A percentile compares a stretch with the other conserved stretches of the same genome.
phyloP scores from a whole-genome alignment of 257 asterid genomes.

The Dorcoceras hygrometricum region DNA sequence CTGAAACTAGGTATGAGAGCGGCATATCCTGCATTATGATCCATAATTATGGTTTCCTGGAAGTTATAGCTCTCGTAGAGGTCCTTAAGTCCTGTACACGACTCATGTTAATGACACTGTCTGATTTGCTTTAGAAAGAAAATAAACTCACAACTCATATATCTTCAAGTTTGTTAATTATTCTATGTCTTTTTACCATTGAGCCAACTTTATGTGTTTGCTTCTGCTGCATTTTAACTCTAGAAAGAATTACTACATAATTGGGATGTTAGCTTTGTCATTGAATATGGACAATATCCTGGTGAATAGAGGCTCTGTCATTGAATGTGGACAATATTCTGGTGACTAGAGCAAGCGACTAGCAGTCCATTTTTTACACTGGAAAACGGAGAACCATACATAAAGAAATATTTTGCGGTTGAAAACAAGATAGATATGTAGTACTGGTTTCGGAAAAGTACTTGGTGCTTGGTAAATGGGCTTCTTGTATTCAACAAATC shows the following conservation, averaged over 20 bases:
- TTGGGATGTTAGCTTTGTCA: neutral
- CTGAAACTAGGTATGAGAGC: slow-evolving; percentile 53
- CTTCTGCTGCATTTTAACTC: neutral
- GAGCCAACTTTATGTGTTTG: neutral
- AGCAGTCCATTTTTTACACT: neutral
- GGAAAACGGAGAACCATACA: too few relatives aligned
- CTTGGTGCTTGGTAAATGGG: neutral
- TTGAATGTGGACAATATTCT: neutral
- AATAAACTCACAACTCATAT: too few relatives aligned
- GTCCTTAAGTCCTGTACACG: neutral
- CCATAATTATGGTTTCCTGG: neutral
- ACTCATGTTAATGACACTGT: neutral
- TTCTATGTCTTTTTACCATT: neutral
- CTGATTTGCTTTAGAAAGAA: neutral
- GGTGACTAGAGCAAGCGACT: neutral
- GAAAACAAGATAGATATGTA: neutral
- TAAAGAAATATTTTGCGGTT: neutral
- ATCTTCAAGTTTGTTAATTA: too few relatives aligned
- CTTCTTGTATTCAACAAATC: neutral
- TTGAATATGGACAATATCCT: neutral
- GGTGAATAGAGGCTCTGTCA: too few relatives aligned
- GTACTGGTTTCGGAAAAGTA: neutral
- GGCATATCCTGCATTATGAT: neutral
- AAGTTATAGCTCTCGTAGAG: neutral
- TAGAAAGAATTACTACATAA: neutral